Evolutionary conservation across 2,329 filamentous ascomycete species (phyloP).

Genomic region (Sphaerulina musiva): DNA sequence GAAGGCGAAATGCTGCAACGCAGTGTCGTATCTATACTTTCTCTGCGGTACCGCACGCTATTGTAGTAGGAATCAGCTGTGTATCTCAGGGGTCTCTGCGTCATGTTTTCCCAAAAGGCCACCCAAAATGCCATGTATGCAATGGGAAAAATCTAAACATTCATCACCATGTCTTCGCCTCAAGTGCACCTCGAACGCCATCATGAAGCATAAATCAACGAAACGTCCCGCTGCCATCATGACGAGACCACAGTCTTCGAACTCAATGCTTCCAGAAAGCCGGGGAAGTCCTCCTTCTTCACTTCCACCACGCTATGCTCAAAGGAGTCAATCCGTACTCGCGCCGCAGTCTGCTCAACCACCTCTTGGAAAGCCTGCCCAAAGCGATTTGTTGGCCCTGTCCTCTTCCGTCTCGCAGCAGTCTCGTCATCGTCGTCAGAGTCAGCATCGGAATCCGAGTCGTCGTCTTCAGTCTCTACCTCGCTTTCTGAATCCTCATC

Average conservation of each 20-base stretch:
- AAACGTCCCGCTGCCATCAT: neutral
- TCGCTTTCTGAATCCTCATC: conserved; percentile 52
- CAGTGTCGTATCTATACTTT: conserved; percentile 5
- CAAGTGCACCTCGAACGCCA: conserved; percentile 3
- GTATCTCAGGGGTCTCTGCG: conserved; percentile 3
- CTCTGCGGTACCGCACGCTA: neutral
- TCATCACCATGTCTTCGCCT: no score
- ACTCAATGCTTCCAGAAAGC: conserved; percentile 85
- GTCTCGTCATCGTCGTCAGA: conserved; percentile 44
- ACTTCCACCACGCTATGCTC: conserved; percentile 97
- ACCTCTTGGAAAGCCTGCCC: conserved; percentile 95
- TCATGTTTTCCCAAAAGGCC: neutral
- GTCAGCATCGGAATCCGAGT: conserved; percentile 29
- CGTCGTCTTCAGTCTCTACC: conserved; percentile 24
- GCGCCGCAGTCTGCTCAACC: conserved; percentile 78
- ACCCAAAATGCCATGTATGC: neutral
- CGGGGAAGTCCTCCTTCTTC: conserved; percentile 86
- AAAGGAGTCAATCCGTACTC: conserved; percentile 91
- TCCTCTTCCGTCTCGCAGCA: conserved; percentile 51
- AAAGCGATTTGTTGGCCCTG: conserved; percentile 79
- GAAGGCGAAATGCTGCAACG: neutral
- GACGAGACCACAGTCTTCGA: conserved; percentile 74
- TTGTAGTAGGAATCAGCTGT: conserved; percentile 4
- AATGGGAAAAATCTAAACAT: neutral
- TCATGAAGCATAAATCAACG: conserved; percentile 5